Base-by-base conservation (phyloP, 2,329 filamentous ascomycete species). In the Pseudogymnoascus sp. region DNA sequence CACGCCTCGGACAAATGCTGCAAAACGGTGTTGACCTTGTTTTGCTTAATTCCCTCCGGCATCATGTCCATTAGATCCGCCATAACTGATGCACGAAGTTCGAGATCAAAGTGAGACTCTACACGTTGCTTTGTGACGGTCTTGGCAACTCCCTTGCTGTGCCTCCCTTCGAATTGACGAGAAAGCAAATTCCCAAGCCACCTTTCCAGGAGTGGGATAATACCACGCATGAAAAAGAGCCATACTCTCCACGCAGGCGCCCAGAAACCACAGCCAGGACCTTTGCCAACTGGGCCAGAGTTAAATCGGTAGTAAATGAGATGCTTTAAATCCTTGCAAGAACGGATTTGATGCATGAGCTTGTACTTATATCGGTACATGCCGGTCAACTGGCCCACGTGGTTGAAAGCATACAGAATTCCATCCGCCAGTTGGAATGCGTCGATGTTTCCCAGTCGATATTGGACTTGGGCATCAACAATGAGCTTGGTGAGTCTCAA, bases 361-460 rank as follows among this genome's bases (percentile, higher is more conserved):
- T 99, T 99, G 81, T 99, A 99, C 82, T 99, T 99, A 84, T 99
- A 99, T 65, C 95, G 89, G 78, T 99, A 99, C 95, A 99, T 99
- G 74, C 95, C 95, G 14, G 95, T 99, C 66, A 99, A 81, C 76
- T 99, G 96, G 66, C 95, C 95, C 63, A 99, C 95, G 70, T 99
- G 95, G 77, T 99, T 99, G 80, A 99, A 99, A 16, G 95, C 96
- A 71, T 99, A 99, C n/a, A 97, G 81, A 63, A 99, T 99, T 75
- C 95, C 95, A 75, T 99, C 95, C 3, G 95, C 95, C 68, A 99
- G 87, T 76, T 99, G 95, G 80, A 99, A 99, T 38, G 96, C 95
- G 76, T 99, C 95, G 67, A 99, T 97, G 72, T 99, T 99, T 64
- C 96, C 96, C 40, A 99, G 80, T 28, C 95, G 88, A 74, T 97